Evolutionary conservation across 2,329 filamentous ascomycete species (phyloP).

Genomic region (Cadophora sp.): DNA sequence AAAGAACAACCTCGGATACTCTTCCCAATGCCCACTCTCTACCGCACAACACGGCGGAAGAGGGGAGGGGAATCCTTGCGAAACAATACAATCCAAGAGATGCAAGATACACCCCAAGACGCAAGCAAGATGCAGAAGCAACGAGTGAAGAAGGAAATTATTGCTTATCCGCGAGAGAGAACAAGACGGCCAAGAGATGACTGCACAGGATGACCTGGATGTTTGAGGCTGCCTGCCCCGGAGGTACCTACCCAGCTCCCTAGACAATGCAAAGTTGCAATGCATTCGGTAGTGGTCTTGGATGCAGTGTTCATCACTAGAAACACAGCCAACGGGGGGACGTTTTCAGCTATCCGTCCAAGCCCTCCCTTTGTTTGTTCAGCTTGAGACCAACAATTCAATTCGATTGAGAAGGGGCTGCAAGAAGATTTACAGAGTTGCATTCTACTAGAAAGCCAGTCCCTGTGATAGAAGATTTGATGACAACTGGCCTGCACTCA

Average conservation of each 20-base stretch:
- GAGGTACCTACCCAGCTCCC: too few species aligned
- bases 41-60: background rate
- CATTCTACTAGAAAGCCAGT: too few species aligned
- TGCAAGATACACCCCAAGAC: background rate
- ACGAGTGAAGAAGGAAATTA: background rate
- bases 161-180: background rate
- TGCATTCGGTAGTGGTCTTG: constrained; percentile 8
- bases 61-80: constrained; percentile 5
- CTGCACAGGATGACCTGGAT: background rate
- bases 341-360: too few species aligned
- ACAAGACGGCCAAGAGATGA: background rate
- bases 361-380: too few species aligned
- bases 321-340: constrained; percentile 4
- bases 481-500: too few species aligned
- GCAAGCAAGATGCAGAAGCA: background rate
- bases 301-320: constrained; percentile 8
- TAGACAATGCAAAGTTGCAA: constrained; percentile 6
- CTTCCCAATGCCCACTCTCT: background rate
- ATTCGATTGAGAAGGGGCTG: too few species aligned
- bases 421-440: too few species aligned
- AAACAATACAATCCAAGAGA: background rate
- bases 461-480: too few species aligned
- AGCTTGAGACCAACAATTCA: too few species aligned
- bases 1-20: background rate
- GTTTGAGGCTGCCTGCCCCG: background rate